Evolutionary conservation across 2,329 filamentous ascomycete genomes (phyloP).

Genomic region (Blastomyces gilchristii): DNA sequence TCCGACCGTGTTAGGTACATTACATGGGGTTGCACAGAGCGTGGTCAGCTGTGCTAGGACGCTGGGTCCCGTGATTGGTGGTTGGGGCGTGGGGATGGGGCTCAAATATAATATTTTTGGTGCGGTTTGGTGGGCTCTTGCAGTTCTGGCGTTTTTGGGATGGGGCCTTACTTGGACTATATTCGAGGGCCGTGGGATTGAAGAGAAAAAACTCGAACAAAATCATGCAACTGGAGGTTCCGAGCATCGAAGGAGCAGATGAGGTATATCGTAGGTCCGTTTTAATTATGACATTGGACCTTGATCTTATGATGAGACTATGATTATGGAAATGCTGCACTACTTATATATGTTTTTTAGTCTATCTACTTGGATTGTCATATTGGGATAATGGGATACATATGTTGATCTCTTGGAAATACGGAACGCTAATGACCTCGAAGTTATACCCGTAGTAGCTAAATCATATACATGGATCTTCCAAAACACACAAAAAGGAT

Average conservation of each 20-base stretch:
- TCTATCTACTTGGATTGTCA: neutral
- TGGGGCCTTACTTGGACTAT: slow-evolving; percentile 51
- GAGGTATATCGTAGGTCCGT: neutral
- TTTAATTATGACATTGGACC: neutral
- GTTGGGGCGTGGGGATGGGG: slow-evolving; percentile 46
- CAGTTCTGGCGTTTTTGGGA: slow-evolving; percentile 45
- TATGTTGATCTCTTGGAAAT: neutral
- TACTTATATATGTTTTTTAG: neutral
- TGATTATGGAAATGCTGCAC: neutral
- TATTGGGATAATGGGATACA: neutral
- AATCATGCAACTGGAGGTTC: slow-evolving; percentile 15
- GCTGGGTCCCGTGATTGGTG: slow-evolving; percentile 45
- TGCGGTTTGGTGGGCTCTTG: slow-evolving; percentile 48
- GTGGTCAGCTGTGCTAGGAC: slow-evolving; percentile 46
- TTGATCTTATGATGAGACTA: neutral
- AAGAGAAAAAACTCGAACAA: slow-evolving; percentile 28
- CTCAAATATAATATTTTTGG: slow-evolving; percentile 46
- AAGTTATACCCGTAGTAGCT: neutral
- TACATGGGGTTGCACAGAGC: slow-evolving; percentile 51
- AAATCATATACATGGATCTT: neutral
- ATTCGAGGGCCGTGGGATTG: slow-evolving; percentile 55
- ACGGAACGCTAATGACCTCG: neutral
- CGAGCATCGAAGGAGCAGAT: slow-evolving; percentile 5
- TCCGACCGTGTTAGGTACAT: slow-evolving; percentile 45
- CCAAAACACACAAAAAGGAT: neutral